Conservation (phyloP, 495 filamentous ascomycete species). For the Chaetomidium leptoderma region DNA sequence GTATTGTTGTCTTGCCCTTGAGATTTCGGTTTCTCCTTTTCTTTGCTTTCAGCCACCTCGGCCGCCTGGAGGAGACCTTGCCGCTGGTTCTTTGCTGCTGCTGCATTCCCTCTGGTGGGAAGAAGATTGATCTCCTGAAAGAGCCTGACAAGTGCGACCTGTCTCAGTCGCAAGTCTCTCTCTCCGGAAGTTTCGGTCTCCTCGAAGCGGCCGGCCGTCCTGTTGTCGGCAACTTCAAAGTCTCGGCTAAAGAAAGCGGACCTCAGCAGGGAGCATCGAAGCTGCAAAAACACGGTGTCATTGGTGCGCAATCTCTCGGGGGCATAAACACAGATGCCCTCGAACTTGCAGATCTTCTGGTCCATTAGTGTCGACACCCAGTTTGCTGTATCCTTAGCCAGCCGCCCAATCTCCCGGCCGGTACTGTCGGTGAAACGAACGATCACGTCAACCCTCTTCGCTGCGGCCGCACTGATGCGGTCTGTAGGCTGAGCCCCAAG, state of each 20-base stretch:
- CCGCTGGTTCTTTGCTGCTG: conserved; percentile 71
- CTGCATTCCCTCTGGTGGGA: conserved; percentile 67
- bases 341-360: conserved; percentile 82
- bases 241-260: conserved; percentile 63
- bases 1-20: conserved; percentile 45
- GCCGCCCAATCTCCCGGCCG: conserved; percentile 79
- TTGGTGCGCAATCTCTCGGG: conserved; percentile 81
- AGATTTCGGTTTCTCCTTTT: conserved; percentile 44
- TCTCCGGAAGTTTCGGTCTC: conserved; percentile 84
- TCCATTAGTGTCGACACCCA: conserved; percentile 95
- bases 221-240: conserved; percentile 62
- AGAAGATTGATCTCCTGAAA: conserved; percentile 85
- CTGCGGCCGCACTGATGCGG: conserved; percentile 43
- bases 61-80: conserved; percentile 80
- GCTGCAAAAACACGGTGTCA: conserved; percentile 86
- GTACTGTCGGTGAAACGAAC: conserved; percentile 84
- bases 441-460: conserved; percentile 69
- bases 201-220: conserved; percentile 57
- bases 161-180: conserved; percentile 73
- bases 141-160: conserved; percentile 80
- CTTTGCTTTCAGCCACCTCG: conserved; percentile 76
- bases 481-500: conserved; percentile 26
- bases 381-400: conserved; percentile 85
- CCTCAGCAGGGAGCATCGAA: conserved; percentile 70
- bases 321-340: conserved; percentile 83